phyloP scores from a whole-genome alignment of 2,329 filamentous ascomycete genomes.

The Helminthosporium solani region DNA sequence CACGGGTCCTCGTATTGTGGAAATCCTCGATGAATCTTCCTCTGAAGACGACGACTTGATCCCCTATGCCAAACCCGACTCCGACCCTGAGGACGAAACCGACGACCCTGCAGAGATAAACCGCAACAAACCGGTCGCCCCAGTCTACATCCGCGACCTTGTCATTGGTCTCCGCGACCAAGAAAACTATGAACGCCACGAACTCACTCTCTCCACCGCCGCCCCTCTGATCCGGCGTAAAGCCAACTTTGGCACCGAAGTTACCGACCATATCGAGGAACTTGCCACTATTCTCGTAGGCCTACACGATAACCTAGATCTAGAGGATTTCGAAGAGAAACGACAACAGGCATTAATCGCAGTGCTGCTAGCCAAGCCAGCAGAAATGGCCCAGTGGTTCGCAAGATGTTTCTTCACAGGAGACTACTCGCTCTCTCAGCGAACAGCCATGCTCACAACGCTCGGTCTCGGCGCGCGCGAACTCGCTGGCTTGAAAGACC shows the following conservation, averaged over 20 bases:
- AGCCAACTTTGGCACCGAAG: conserved; percentile 81
- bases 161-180: conserved; percentile 75
- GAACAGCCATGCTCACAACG: conserved; percentile 77
- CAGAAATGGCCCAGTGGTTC: conserved; percentile 80
- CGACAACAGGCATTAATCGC: conserved; percentile 80
- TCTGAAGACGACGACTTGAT: conserved; percentile 61
- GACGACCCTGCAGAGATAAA: conserved; percentile 87
- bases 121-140: conserved; percentile 77
- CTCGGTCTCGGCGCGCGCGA: conserved; percentile 82
- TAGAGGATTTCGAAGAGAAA: conserved; percentile 70
- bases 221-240: conserved; percentile 83
- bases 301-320: conserved; percentile 80
- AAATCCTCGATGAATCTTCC: conserved; percentile 53
- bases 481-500: conserved; percentile 71
- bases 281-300: conserved; percentile 75
- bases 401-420: conserved; percentile 84
- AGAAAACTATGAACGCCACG: conserved; percentile 82
- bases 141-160: conserved; percentile 88
- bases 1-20: conserved; percentile 49
- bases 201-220: conserved; percentile 74
- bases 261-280: conserved; percentile 79
- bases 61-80: conserved; percentile 81
- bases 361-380: conserved; percentile 72
- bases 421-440: conserved; percentile 84
- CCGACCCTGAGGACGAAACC: conserved; percentile 86